Evolutionary conservation across 2,329 filamentous ascomycete species (phyloP).

Genomic region (Aspergillus awamori): DNA sequence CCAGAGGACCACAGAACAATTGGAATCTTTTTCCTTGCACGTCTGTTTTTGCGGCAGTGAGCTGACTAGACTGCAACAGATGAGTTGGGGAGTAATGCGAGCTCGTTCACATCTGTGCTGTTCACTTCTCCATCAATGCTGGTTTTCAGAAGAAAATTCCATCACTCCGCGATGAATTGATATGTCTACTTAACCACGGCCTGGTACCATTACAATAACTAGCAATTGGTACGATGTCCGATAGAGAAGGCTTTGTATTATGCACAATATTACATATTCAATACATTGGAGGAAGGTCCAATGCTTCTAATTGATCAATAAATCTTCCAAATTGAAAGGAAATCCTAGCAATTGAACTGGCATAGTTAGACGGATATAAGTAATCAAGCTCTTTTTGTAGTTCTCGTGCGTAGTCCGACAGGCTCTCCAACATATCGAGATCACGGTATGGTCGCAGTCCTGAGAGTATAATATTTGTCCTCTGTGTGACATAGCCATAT

Average conservation of each 20-base stretch:
- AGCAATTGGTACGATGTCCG: no score
- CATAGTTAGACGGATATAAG: not conserved
- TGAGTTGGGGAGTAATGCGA: no score
- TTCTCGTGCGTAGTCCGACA: not conserved
- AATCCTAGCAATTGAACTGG: not conserved
- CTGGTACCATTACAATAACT: no score
- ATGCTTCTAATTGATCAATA: not conserved
- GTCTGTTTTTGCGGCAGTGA: no score
- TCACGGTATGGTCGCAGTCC: not conserved
- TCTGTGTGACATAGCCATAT: not conserved
- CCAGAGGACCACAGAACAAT: no score
- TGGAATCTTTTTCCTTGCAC: no score
- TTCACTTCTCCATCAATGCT: no score
- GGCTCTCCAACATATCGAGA: not conserved
- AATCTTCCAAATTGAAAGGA: not conserved
- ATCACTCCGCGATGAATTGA: no score
- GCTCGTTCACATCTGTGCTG: no score
- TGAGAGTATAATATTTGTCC: not conserved
- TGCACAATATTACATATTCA: not conserved
- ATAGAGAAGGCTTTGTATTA: not conserved
- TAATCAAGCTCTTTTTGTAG: not conserved
- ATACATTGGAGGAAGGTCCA: not conserved
- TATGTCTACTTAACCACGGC: no score
- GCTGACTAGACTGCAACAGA: no score
- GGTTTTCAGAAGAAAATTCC: no score